Conservation (phyloP, 768 basidiomycete genomes). For the Coprinopsis cinerea region DNA sequence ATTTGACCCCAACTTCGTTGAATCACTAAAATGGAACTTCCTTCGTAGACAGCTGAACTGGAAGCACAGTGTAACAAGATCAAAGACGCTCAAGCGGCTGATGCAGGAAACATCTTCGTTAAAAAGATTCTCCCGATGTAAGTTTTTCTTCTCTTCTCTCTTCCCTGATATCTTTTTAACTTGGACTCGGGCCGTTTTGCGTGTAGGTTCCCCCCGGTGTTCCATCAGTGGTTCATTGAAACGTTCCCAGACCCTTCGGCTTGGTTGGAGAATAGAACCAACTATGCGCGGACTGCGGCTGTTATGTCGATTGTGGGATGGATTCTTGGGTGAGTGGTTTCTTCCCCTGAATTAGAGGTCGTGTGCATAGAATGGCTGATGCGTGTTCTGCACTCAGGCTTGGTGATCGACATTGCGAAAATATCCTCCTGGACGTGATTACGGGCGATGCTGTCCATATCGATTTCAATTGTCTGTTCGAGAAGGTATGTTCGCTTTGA, state of each 20-base stretch:
- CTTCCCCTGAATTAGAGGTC: too few relatives aligned
- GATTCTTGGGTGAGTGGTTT: constrained; percentile 71
- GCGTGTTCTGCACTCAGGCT: constrained; percentile 44
- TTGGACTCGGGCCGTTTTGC: too few relatives aligned
- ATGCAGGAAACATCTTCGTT: constrained; percentile 46
- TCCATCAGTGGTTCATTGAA: constrained; percentile 96
- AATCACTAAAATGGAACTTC: background rate
- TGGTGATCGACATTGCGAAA: constrained; percentile 96
- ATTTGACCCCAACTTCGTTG: background rate
- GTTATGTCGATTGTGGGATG: constrained; percentile 99
- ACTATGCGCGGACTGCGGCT: constrained; percentile 84
- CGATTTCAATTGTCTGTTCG: constrained; percentile 97
- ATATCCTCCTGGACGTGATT: constrained; percentile 85
- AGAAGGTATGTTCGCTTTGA: constrained; percentile 54
- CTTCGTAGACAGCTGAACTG: constrained; percentile 32
- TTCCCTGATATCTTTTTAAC: background rate
- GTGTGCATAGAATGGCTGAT: constrained; percentile 1
- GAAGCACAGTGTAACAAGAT: constrained; percentile 40
- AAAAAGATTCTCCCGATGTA: constrained; percentile 54
- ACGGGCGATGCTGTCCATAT: constrained; percentile 93
- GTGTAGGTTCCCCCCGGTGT: constrained; percentile 73
- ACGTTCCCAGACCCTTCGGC: constrained; percentile 95
- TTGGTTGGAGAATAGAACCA: constrained; percentile 85
- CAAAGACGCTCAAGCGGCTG: constrained; percentile 43
- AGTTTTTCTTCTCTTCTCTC: constrained; percentile 17